Conservation (phyloP, 2,329 filamentous ascomycete genomes). For the Ophiocordyceps unilateralis region DNA sequence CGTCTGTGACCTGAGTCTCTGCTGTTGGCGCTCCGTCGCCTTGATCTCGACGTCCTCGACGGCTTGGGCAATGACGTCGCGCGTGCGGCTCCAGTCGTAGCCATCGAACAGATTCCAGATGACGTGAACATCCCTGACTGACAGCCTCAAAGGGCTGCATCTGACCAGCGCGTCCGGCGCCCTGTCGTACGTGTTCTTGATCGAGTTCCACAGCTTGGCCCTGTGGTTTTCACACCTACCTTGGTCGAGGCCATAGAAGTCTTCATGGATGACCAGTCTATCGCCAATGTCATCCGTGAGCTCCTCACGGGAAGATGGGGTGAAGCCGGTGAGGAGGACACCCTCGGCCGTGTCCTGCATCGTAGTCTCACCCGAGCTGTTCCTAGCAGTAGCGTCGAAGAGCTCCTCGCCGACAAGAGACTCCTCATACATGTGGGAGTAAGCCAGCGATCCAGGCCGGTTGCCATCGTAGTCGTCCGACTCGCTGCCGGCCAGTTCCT, state of each 20-base stretch:
- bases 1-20: background rate
- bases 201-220: slow-evolving; percentile 67
- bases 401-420: slow-evolving; percentile 25
- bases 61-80: slow-evolving; percentile 71
- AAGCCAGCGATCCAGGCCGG: slow-evolving; percentile 15
- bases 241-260: slow-evolving; percentile 54
- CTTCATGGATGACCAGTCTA: slow-evolving; percentile 56
- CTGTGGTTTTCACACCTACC: slow-evolving; percentile 36
- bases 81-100: slow-evolving; percentile 85
- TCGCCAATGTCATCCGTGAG: slow-evolving; percentile 32
- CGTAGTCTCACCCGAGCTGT: slow-evolving; percentile 10
- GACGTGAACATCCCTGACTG: slow-evolving; percentile 71
- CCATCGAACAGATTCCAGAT: slow-evolving; percentile 98
- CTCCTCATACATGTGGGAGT: slow-evolving; percentile 31
- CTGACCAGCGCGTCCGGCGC: slow-evolving; percentile 43
- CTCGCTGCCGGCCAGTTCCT: slow-evolving; percentile 24
- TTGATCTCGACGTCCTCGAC: slow-evolving; percentile 76
- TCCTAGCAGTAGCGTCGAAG: slow-evolving; percentile 26
- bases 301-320: slow-evolving; percentile 8
- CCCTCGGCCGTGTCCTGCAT: slow-evolving; percentile 20
- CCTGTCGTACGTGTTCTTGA: slow-evolving; percentile 55
- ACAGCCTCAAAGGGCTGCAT: slow-evolving; percentile 57
- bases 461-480: slow-evolving; percentile 17
- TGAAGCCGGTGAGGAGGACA: slow-evolving; percentile 17
- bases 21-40: slow-evolving; percentile 56